Evolutionary conservation across 1,284 basidiomycete species (phyloP), one percentile per base, ranked within the genome.

Genomic region (Tilletia horrida): DNA sequence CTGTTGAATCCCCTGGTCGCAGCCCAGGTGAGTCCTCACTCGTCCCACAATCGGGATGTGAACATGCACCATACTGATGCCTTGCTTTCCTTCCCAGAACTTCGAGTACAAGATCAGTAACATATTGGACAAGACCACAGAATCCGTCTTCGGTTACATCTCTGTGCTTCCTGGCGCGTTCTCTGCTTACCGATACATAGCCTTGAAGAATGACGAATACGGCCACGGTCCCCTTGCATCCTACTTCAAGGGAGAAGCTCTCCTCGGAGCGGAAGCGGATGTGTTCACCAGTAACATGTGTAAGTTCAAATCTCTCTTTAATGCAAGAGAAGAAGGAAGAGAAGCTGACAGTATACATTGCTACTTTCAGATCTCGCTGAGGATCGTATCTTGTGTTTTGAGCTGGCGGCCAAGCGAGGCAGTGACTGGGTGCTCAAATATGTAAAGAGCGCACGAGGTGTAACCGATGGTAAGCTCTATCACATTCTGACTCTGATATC

Each of bases 211-310:
- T 77, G 88, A 95, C 81, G 87, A 89, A 67, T 85, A 87, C 45
- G 94, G 93, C 0, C 84, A 87, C 23, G 96, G 95, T 0, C 96
- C 96, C 0, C 84, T 99, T 0, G 90, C 91, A 0, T 92, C 91
- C 0, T 99, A 98, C 83, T 98, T 98, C 85, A 93, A 96, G 81
- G 95, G 96, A 31, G 96, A 99, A 82, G 88, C 91, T 42, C 83
- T 97, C 61, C 89, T 93, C 73, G 92, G 92, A 8, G 87, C 89
- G 25, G 92, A 96, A 76, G 93, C 93, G 0, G 92, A 96, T 78
- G 93, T 97, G 48, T 97, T 97, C 82, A 96, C 92, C 0, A 93
- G 90, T 47, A 85, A 86, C 75, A 84, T 83, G 83, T 83, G 55
- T 59, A 27, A 59, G 55, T 59, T 13, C 8, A 59, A n/a, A 31